A percentile compares a stretch with the other conserved stretches of the same genome.
These are phyloP conservation scores for Pseudocercospora fijiensis DNA, from an alignment of 2,329 filamentous ascomycete genomes.

Conservation along the genomic window DNA sequence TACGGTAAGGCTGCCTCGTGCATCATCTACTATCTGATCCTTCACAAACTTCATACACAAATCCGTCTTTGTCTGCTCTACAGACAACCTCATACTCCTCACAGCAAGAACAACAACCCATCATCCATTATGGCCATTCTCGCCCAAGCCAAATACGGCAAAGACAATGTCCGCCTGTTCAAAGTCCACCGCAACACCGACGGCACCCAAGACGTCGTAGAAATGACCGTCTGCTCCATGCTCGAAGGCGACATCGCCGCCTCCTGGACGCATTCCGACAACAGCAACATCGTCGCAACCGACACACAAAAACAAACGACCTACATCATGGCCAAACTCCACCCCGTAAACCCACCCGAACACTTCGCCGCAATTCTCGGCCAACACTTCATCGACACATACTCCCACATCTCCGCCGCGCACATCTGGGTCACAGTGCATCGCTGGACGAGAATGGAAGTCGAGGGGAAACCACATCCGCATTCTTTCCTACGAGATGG, in stretches of 20 bases:
- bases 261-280: conserved; percentile 89
- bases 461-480: conserved; percentile 87
- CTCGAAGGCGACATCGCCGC: conserved; percentile 89
- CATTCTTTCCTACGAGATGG: conserved; percentile 93
- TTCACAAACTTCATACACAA: background rate
- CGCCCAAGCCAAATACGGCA: conserved; percentile 71
- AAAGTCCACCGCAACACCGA: conserved; percentile 84
- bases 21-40: background rate
- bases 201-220: conserved; percentile 78
- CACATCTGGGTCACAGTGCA: conserved; percentile 81
- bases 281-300: conserved; percentile 91
- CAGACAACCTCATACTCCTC: background rate
- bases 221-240: conserved; percentile 92
- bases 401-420: conserved; percentile 81
- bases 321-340: conserved; percentile 91
- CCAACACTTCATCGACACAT: conserved; percentile 83
- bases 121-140: conserved; percentile 47
- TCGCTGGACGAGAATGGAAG: conserved; percentile 83
- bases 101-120: background rate
- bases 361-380: conserved; percentile 83
- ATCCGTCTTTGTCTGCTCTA: conserved; percentile 1
- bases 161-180: conserved; percentile 98
- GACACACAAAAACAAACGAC: conserved; percentile 94
- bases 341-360: conserved; percentile 89
- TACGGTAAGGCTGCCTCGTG: conserved; percentile 10